Evolutionary conservation across 352 stramenopile species (phyloP).

Genomic region (Thalassiosira hispida): DNA sequence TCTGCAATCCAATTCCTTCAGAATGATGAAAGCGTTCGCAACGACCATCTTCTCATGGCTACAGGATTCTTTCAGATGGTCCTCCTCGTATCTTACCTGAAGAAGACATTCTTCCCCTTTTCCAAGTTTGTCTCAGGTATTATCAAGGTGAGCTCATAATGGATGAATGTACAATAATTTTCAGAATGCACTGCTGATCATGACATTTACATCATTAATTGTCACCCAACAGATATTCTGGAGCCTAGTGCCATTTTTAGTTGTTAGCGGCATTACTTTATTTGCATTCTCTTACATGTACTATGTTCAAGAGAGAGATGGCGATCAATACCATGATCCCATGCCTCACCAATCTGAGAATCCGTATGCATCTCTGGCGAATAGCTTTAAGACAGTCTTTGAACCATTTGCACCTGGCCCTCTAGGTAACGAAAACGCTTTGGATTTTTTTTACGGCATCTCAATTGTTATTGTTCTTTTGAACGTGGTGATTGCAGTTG

Average conservation of each 20-base stretch:
- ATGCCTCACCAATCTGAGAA: background rate
- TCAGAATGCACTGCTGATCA: background rate
- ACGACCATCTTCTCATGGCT: constrained; percentile 2
- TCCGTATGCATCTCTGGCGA: background rate
- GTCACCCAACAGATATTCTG: constrained; percentile 15
- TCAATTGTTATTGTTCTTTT: constrained; percentile 25
- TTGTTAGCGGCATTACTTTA: constrained; percentile 5
- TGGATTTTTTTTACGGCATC: constrained; percentile 22
- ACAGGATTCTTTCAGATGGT: constrained; percentile 16
- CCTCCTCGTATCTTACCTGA: constrained; percentile 11
- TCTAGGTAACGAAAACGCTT: background rate
- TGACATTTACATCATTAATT: background rate
- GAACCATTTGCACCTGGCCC: constrained; percentile 1
- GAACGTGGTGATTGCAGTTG: constrained; percentile 27
- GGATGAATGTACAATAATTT: background rate
- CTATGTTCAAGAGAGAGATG: constrained; percentile 1
- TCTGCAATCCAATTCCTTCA: constrained; percentile 19
- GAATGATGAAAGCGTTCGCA: background rate
- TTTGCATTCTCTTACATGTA: constrained; percentile 32
- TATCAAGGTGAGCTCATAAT: constrained; percentile 12
- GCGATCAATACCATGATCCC: background rate
- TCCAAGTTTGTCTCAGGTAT: constrained; percentile 13
- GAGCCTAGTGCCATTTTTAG: constrained; percentile 17
- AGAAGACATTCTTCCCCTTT: constrained; percentile 31
- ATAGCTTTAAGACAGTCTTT: constrained; percentile 6